phyloP scores from a whole-genome alignment of 2,329 filamentous ascomycete genomes.

The Neobulgaria alba region DNA sequence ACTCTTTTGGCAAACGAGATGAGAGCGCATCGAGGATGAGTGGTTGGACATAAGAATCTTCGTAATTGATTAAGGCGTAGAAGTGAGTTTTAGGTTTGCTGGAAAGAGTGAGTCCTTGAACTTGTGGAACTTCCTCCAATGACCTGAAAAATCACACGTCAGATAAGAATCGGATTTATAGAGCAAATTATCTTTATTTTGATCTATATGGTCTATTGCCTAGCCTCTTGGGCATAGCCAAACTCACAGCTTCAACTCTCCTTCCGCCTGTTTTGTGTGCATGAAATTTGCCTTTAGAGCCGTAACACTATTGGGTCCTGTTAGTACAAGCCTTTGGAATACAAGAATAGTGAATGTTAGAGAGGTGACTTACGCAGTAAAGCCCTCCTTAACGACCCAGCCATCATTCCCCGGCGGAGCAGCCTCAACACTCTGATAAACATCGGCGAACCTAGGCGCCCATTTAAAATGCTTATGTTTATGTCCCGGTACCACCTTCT shows the following conservation, averaged over 20 bases:
- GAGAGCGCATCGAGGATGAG: slow-evolving; percentile 68
- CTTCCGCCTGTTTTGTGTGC: slow-evolving; percentile 57
- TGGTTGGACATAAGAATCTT: slow-evolving; percentile 82
- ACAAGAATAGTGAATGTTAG: not conserved
- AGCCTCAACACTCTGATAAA: slow-evolving; percentile 78
- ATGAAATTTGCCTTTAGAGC: slow-evolving; percentile 90
- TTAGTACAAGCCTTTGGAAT: slow-evolving; percentile 8
- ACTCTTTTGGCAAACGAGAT: slow-evolving; percentile 45
- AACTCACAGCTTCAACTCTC: slow-evolving; percentile 81
- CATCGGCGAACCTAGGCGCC: slow-evolving; percentile 79
- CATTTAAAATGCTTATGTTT: slow-evolving; percentile 89
- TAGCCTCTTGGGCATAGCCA: slow-evolving; percentile 29
- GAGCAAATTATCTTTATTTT: slow-evolving; percentile 18
- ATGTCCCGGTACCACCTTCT: slow-evolving; percentile 36
- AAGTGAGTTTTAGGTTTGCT: slow-evolving; percentile 32
- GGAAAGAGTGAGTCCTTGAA: slow-evolving; percentile 12
- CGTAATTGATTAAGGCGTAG: slow-evolving; percentile 73
- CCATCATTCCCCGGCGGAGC: slow-evolving; percentile 79
- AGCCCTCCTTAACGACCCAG: slow-evolving; percentile 81
- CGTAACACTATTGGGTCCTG: slow-evolving; percentile 57
- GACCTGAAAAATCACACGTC: slow-evolving; percentile 13
- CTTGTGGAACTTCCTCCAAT: not conserved
- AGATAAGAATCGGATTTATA: slow-evolving; percentile 12
- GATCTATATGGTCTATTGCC: slow-evolving; percentile 28
- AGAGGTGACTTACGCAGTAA: slow-evolving; percentile 68